Conservation (phyloP, 257 asterid species). For the Solanum sparsipilum region DNA sequence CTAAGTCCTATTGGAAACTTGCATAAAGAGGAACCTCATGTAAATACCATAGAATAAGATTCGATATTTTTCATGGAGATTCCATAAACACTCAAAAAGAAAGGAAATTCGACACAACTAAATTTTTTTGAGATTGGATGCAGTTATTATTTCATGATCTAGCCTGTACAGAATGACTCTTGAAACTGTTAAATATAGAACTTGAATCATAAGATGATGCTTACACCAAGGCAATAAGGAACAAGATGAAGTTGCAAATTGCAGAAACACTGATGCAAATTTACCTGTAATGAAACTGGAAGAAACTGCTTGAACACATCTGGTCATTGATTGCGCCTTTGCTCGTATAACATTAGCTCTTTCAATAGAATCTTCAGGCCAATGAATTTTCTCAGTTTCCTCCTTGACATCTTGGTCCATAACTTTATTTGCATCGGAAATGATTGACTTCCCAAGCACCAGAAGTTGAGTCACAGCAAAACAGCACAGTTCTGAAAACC, state of each 20-base stretch:
- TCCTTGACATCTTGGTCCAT: slow-evolving; percentile 43
- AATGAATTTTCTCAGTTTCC: slow-evolving; percentile 49
- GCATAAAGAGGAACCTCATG: not conserved
- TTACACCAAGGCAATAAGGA: not conserved
- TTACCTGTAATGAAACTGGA: slow-evolving; percentile 80
- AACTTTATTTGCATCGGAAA: slow-evolving; percentile 45
- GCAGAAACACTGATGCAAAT: not conserved
- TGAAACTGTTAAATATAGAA: not conserved
- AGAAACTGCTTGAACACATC: slow-evolving; percentile 56
- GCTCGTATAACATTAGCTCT: slow-evolving; percentile 66
- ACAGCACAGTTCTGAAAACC: slow-evolving; percentile 94
- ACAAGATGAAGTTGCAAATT: not conserved
- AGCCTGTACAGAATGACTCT: not conserved
- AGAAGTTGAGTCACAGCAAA: slow-evolving; percentile 72
- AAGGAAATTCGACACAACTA: not conserved
- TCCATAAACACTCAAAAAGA: not conserved
- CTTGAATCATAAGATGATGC: not conserved
- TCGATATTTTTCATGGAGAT: not conserved
- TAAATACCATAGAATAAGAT: not conserved
- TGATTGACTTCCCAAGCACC: slow-evolving; percentile 74
- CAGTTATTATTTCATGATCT: not conserved
- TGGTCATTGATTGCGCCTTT: slow-evolving; percentile 49
- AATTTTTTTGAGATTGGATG: not conserved
- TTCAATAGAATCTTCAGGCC: slow-evolving; percentile 87
- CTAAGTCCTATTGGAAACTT: not conserved